Conservation (phyloP, 2,329 filamentous ascomycete species). For the Chaetomiaceae sp. region DNA sequence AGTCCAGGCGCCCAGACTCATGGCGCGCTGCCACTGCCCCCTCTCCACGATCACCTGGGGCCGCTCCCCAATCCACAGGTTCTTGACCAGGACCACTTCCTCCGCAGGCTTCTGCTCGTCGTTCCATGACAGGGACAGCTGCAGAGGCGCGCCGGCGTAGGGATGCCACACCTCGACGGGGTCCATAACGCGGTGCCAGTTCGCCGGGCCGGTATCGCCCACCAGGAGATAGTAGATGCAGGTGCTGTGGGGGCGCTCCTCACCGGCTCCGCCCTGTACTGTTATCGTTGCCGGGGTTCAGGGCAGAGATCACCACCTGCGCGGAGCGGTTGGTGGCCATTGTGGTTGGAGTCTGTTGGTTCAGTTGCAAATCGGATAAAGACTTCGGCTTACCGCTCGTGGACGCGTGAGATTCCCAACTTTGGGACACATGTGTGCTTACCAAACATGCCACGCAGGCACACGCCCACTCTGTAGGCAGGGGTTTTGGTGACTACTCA, state of each 20-base stretch:
- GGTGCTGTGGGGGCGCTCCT: constrained; percentile 39
- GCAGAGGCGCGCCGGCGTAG: constrained; percentile 45
- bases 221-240: constrained; percentile 48
- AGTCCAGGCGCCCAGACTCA: constrained; percentile 41
- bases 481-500: too few species aligned
- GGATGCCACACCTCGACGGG: constrained; percentile 47
- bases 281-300: constrained; percentile 30
- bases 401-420: too few species aligned
- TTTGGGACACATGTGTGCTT: too few species aligned
- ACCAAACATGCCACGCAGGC: too few species aligned
- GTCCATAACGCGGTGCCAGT: constrained; percentile 44
- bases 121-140: constrained; percentile 38
- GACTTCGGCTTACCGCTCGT: too few species aligned
- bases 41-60: constrained; percentile 39
- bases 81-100: constrained; percentile 34
- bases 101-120: constrained; percentile 33
- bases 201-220: constrained; percentile 35
- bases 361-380: too few species aligned
- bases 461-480: too few species aligned
- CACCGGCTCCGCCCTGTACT: not conserved
- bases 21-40: constrained; percentile 41
- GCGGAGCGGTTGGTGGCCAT: constrained; percentile 30
- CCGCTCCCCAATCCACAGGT: constrained; percentile 35
- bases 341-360: not conserved
- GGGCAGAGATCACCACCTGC: constrained; percentile 37